Conservation (phyloP, 352 stramenopile genomes). For the Pythium monospermum region DNA sequence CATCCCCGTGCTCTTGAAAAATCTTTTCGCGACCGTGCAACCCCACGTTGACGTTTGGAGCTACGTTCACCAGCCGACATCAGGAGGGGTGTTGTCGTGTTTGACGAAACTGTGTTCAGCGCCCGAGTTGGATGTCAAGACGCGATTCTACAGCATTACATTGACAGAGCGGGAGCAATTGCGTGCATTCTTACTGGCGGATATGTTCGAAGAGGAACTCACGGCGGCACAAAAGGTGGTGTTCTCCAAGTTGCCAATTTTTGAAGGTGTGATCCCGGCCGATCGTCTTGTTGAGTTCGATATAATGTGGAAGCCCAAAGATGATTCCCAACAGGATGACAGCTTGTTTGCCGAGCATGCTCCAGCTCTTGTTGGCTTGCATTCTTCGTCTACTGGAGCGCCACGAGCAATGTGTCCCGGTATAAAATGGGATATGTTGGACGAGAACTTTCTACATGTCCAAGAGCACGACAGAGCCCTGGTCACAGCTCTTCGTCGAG, state of each 20-base stretch:
- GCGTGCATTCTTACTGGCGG: slow-evolving; percentile 38
- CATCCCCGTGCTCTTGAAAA: slow-evolving; percentile 48
- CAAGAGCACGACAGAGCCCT: slow-evolving; percentile 30
- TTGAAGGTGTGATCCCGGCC: slow-evolving; percentile 28
- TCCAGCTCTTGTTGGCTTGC: slow-evolving; percentile 4
- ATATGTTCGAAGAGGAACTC: slow-evolving; percentile 38
- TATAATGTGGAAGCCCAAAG: slow-evolving; percentile 9
- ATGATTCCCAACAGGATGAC: neutral
- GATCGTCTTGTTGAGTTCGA: slow-evolving; percentile 13
- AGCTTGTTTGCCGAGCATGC: neutral
- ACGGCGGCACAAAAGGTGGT: slow-evolving; percentile 25
- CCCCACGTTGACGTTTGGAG: slow-evolving; percentile 58
- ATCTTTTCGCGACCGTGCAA: slow-evolving; percentile 48
- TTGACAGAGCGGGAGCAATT: slow-evolving; percentile 35
- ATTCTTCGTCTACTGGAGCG: neutral
- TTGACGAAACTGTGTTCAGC: slow-evolving; percentile 5
- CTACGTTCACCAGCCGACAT: slow-evolving; percentile 67
- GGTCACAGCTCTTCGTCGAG: neutral
- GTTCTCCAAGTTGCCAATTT: slow-evolving; percentile 46
- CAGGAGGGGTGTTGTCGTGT: slow-evolving; percentile 38
- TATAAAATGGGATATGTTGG: slow-evolving; percentile 39
- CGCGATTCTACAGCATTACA: slow-evolving; percentile 18
- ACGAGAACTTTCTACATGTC: slow-evolving; percentile 45
- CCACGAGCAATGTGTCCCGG: slow-evolving; percentile 8
- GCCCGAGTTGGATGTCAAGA: slow-evolving; percentile 13